A percentile compares a stretch with the other conserved stretches of the same genome.
phyloP scores from a whole-genome alignment of 2,329 filamentous ascomycete species.

The Ceratocystis cubensis region DNA sequence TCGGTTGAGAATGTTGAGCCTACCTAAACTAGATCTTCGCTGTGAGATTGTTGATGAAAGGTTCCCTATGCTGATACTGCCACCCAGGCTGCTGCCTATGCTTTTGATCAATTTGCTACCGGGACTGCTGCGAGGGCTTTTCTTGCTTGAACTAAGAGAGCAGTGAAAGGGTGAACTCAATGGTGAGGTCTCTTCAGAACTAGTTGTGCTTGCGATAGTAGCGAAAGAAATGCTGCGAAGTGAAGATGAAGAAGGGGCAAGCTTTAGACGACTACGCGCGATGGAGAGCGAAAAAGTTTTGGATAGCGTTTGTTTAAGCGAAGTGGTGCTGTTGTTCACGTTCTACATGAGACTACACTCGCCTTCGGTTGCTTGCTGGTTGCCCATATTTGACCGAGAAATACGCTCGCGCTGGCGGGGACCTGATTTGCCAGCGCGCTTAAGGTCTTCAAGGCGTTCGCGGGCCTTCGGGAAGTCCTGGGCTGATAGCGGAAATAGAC shows the following conservation, averaged over 20 bases:
- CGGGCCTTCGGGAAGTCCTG: constrained; percentile 91
- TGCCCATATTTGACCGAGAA: constrained; percentile 67
- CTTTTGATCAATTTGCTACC: neutral
- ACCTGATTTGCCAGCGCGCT: constrained; percentile 58
- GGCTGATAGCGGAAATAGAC: constrained; percentile 38
- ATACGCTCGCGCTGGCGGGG: constrained; percentile 67
- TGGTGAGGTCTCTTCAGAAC: neutral
- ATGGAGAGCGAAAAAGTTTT: constrained; percentile 8
- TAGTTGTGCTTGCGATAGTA: neutral
- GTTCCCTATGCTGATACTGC: neutral
- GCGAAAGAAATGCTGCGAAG: neutral
- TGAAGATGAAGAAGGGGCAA: neutral
- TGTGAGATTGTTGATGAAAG: neutral
- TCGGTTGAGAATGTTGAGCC: neutral
- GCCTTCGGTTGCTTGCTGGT: constrained; percentile 35
- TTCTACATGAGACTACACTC: constrained; percentile 22
- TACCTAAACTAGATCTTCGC: neutral
- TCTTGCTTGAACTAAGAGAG: neutral
- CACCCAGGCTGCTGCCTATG: neutral
- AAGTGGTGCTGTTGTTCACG: constrained; percentile 17
- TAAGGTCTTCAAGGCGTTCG: constrained; percentile 84
- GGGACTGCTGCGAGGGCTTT: neutral
- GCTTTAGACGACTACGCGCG: neutral
- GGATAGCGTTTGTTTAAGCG: constrained; percentile 9
- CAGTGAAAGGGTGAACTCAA: neutral